Evolutionary conservation across 208 protist species (phyloP).

Genomic region (Lotmaria passim): DNA sequence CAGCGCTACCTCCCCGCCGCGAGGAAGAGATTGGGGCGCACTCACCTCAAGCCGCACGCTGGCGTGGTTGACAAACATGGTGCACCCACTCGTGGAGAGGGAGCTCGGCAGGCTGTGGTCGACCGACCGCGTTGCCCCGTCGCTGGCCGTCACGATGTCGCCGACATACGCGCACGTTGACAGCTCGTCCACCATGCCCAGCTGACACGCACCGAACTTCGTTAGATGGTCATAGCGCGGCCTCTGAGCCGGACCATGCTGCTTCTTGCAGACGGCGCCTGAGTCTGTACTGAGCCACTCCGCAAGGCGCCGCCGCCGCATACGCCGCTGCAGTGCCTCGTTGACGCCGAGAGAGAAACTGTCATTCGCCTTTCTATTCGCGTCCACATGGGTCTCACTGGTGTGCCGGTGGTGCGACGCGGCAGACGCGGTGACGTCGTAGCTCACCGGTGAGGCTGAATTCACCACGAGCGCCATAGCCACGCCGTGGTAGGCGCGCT

Average conservation of each 20-base stretch:
- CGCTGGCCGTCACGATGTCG: not conserved
- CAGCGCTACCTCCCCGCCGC: not conserved
- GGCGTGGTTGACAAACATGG: constrained; percentile 12
- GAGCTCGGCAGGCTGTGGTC: constrained; percentile 17
- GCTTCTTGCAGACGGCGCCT: not conserved
- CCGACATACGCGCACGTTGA: not conserved
- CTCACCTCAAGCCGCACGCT: constrained; percentile 6
- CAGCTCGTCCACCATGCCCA: constrained; percentile 39
- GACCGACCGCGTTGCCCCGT: not conserved
- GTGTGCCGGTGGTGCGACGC: no score
- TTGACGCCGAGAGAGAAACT: constrained; percentile 1
- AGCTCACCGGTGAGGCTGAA: not conserved
- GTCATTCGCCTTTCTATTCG: not conserved
- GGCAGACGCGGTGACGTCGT: not conserved
- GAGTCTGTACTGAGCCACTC: constrained; percentile 3
- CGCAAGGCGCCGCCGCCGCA: constrained; percentile 3
- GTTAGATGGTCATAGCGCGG: constrained; percentile 26
- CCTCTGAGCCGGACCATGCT: not conserved
- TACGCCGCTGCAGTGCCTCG: constrained; percentile 10
- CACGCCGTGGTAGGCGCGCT: constrained; percentile 22
- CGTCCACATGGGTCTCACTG: not conserved
- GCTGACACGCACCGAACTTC: constrained; percentile 22
- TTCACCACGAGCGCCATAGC: constrained; percentile 2
- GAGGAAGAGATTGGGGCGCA: not conserved
- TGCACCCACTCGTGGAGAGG: constrained; percentile 19